These are phyloP conservation scores for Tetrapyrgos nigripes DNA, from an alignment of 1,284 basidiomycete species.

Conservation along the genomic window DNA sequence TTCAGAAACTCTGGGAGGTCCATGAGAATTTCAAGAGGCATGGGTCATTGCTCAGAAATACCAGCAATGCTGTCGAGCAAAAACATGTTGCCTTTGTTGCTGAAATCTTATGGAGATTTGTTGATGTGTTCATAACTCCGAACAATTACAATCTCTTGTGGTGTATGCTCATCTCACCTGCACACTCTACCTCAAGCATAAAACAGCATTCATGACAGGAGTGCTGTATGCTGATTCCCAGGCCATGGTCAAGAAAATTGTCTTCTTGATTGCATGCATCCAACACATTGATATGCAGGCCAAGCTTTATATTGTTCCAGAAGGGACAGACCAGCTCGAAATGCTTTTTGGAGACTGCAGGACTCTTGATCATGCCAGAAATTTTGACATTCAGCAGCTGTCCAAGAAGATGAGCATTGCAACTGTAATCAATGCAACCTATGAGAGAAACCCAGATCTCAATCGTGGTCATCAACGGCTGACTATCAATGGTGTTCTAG, in stretches of 20 bases:
- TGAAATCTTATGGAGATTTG: slow-evolving; percentile 26
- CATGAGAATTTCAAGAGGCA: neutral
- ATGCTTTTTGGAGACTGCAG: slow-evolving; percentile 31
- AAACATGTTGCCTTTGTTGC: slow-evolving; percentile 19
- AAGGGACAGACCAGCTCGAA: slow-evolving; percentile 39
- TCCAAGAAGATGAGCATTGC: slow-evolving; percentile 32
- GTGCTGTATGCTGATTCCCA: slow-evolving; percentile 35
- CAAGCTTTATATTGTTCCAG: slow-evolving; percentile 28
- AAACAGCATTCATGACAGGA: slow-evolving; percentile 24
- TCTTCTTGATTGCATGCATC: slow-evolving; percentile 26
- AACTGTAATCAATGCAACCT: slow-evolving; percentile 29
- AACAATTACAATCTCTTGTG: slow-evolving; percentile 31
- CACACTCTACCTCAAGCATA: slow-evolving; percentile 26
- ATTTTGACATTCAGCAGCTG: slow-evolving; percentile 38
- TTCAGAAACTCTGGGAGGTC: slow-evolving; percentile 18
- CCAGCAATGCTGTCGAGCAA: no score
- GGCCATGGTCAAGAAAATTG: slow-evolving; percentile 32
- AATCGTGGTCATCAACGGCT: slow-evolving; percentile 27
- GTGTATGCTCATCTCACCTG: slow-evolving; percentile 31
- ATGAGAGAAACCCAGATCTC: slow-evolving; percentile 32
- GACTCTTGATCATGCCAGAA: slow-evolving; percentile 37
- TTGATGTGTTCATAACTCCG: slow-evolving; percentile 31
- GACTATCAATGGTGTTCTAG: slow-evolving; percentile 22
- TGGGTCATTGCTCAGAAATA: neutral
- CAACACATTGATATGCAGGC: slow-evolving; percentile 22